phyloP scores from a whole-genome alignment of 352 stramenopile species.

The Pythium chondricola region DNA sequence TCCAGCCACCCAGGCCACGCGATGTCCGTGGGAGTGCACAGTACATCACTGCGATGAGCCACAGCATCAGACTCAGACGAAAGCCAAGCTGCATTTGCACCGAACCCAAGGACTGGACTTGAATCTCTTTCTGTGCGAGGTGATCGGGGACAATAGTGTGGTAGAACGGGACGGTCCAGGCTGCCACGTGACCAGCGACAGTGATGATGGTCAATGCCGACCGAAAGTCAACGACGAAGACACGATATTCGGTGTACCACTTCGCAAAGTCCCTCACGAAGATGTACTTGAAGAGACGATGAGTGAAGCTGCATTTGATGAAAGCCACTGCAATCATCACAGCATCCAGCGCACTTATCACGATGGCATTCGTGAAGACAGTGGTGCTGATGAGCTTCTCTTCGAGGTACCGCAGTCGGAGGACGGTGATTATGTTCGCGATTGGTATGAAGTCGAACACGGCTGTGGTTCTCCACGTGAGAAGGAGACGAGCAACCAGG shows the following conservation, averaged over 20 bases:
- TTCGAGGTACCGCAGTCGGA: slow-evolving; percentile 16
- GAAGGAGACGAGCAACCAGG: slow-evolving; percentile 17
- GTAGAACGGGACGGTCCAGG: slow-evolving; percentile 27
- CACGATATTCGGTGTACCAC: slow-evolving; percentile 33
- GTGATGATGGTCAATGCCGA: slow-evolving; percentile 25
- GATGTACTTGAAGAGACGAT: slow-evolving; percentile 24
- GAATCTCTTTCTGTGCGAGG: slow-evolving; percentile 1
- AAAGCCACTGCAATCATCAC: slow-evolving; percentile 17
- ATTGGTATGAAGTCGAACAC: slow-evolving; percentile 37
- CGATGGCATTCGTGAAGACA: slow-evolving; percentile 16
- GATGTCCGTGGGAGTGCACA: slow-evolving; percentile 25
- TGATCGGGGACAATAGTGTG: slow-evolving; percentile 13
- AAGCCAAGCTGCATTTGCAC: slow-evolving; percentile 29
- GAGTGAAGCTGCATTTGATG: slow-evolving; percentile 21
- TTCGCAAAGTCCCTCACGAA: slow-evolving; percentile 36
- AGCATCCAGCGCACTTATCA: slow-evolving; percentile 19
- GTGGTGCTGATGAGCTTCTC: slow-evolving; percentile 9
- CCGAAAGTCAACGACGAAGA: slow-evolving; percentile 37
- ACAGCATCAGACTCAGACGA: slow-evolving; percentile 22
- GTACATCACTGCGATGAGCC: slow-evolving; percentile 26
- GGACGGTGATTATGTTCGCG: slow-evolving; percentile 29
- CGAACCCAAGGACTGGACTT: slow-evolving; percentile 15
- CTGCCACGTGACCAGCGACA: slow-evolving; percentile 23
- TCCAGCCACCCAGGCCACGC: slow-evolving; percentile 16
- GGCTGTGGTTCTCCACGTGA: slow-evolving; percentile 24